A percentile compares a stretch with the other conserved stretches of the same genome.
Evolutionary conservation across 2,329 filamentous ascomycete genomes (phyloP).

Genomic region (Fusarium miscanthi): DNA sequence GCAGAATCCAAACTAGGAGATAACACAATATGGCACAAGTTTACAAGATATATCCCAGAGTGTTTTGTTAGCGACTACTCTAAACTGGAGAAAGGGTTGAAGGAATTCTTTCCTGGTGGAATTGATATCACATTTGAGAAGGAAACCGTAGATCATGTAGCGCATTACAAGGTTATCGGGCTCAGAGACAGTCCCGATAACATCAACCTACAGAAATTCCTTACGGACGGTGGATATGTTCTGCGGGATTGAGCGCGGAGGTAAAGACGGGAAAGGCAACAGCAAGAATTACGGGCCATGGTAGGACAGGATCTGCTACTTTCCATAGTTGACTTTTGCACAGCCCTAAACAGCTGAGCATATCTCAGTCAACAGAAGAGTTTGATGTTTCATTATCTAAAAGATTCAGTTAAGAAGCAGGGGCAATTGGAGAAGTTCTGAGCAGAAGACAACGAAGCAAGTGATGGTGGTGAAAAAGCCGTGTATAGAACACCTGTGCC

Average conservation of each 20-base stretch:
- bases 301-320: rapidly evolving
- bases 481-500: background rate
- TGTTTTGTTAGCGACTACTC: background rate
- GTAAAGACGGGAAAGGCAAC: background rate
- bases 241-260: background rate
- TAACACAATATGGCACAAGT: background rate
- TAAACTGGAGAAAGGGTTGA: background rate
- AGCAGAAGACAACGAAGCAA: too few species aligned
- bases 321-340: background rate
- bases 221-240: background rate
- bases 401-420: background rate
- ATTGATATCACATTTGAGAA: background rate
- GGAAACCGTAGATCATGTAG: background rate
- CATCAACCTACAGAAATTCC: background rate
- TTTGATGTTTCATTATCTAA: background rate
- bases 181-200: background rate
- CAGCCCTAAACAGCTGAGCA: rapidly evolving
- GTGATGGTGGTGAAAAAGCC: background rate
- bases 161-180: background rate
- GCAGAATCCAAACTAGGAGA: background rate
- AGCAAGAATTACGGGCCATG: background rate
- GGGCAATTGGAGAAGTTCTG: too few species aligned
- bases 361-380: rapidly evolving
- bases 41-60: background rate
- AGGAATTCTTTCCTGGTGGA: background rate